Evolutionary conservation across 129 eudicot genomes (phyloP).

Genomic region (Tagetes erecta): DNA sequence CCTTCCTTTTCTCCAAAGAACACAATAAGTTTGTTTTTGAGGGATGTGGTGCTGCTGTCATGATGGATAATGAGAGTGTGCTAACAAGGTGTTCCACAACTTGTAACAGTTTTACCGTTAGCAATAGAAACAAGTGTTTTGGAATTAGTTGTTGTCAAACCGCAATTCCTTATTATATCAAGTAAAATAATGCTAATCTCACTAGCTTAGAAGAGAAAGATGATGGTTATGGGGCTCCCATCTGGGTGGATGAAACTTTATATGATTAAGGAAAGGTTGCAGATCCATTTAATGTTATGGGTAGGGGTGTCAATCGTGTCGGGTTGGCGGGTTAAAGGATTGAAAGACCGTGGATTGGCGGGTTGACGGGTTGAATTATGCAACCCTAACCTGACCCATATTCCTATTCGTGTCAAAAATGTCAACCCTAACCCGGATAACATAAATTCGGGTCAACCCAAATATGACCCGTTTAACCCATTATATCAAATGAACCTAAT

Average conservation of each 20-base stretch:
- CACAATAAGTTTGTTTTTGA: not conserved
- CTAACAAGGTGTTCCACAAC: slow-evolving; percentile 27
- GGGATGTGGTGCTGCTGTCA: slow-evolving; percentile 22
- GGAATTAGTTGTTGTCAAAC: slow-evolving; percentile 31
- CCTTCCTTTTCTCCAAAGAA: slow-evolving; percentile 22
- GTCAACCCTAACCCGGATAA: too few relatives aligned
- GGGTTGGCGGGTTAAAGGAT: too few relatives aligned
- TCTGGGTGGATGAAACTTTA: not conserved
- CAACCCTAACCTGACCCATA: too few relatives aligned
- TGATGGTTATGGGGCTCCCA: not conserved
- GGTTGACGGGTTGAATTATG: too few relatives aligned
- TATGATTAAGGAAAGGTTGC: not conserved
- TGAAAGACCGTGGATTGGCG: too few relatives aligned
- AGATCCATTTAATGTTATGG: not conserved
- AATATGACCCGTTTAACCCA: too few relatives aligned
- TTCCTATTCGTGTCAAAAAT: too few relatives aligned
- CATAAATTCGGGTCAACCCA: too few relatives aligned
- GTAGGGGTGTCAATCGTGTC: too few relatives aligned
- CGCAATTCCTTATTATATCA: not conserved
- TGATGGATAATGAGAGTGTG: not conserved
- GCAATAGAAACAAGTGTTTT: not conserved
- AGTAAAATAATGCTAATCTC: not conserved
- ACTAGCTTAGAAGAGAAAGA: not conserved
- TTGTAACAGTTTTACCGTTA: not conserved
- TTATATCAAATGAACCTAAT: too few relatives aligned